Evolutionary conservation across 1,139 yeast species (phyloP).

Genomic region (Geotrichum klebahnii): DNA sequence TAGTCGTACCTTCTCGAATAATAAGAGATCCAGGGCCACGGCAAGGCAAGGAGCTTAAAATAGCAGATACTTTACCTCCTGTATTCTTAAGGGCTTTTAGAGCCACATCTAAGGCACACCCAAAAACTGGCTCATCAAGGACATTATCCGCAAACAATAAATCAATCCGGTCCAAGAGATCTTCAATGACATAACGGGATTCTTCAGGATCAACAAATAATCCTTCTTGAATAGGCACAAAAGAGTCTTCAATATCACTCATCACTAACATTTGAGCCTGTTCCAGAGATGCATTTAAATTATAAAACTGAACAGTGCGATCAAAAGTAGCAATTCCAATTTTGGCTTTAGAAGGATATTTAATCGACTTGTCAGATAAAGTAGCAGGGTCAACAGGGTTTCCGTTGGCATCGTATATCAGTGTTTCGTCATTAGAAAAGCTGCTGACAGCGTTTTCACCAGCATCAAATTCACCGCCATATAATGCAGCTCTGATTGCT

Average conservation of each 20-base stretch:
- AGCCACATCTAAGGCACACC: constrained; percentile 74
- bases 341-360: constrained; percentile 46
- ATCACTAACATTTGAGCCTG: constrained; percentile 64
- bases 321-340: constrained; percentile 77
- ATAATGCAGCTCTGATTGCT: constrained; percentile 61
- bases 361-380: constrained; percentile 11
- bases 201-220: constrained; percentile 75
- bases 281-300: constrained; percentile 54
- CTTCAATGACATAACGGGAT: constrained; percentile 59
- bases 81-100: constrained; percentile 60
- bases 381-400: constrained; percentile 26
- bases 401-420: constrained; percentile 31
- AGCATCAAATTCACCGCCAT: constrained; percentile 30
- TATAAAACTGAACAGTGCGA: constrained; percentile 67
- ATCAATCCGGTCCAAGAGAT: constrained; percentile 62
- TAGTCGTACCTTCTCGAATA: constrained; percentile 43
- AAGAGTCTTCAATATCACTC: constrained; percentile 73
- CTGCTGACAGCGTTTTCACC: constrained; percentile 25
- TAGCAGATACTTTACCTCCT: constrained; percentile 78
- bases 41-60: constrained; percentile 68
- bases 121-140: constrained; percentile 70
- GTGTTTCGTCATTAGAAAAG: constrained; percentile 25
- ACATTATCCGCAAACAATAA: constrained; percentile 43
- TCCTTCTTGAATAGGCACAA: constrained; percentile 75
- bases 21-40: constrained; percentile 80